Percentiles rank a stretch among this genome's conserved stretches.
These are phyloP conservation scores for Penicillium occitanis DNA, from an alignment of 2,329 filamentous ascomycete genomes.

Conservation along the genomic window DNA sequence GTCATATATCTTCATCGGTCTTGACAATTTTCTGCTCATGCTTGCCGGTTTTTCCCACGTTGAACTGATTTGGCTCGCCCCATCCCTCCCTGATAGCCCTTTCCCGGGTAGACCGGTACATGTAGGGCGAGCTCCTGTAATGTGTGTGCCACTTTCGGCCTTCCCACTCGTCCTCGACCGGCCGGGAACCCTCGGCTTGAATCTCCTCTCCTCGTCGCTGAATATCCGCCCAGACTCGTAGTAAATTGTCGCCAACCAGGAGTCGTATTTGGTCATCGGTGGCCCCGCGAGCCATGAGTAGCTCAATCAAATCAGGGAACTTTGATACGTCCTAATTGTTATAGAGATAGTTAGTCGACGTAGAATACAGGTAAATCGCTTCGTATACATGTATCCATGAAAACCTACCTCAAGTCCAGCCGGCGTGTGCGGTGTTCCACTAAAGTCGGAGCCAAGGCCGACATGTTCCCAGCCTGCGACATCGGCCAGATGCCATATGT, in stretches of 20 bases:
- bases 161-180: slow-evolving; percentile 11
- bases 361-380: not conserved
- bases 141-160: slow-evolving; percentile 11
- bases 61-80: not conserved
- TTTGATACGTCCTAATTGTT: not conserved
- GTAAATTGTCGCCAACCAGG: not conserved
- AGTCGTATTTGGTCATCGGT: not conserved
- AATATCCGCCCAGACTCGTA: not conserved
- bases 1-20: not conserved
- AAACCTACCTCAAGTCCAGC: slow-evolving; percentile 27
- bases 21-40: not conserved
- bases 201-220: not conserved
- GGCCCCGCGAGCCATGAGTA: not conserved
- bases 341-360: not conserved
- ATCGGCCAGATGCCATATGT: slow-evolving; percentile 37
- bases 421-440: slow-evolving; percentile 30
- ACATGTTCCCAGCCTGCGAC: slow-evolving; percentile 37
- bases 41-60: not conserved
- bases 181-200: not conserved
- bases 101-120: slow-evolving; percentile 7
- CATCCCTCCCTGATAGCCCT: not conserved
- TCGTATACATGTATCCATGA: not conserved
- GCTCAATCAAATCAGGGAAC: not conserved
- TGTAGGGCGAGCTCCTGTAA: slow-evolving; percentile 12
- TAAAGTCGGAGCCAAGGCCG: slow-evolving; percentile 36